A percentile compares a stretch with the other conserved stretches of the same genome.
Evolutionary conservation across 2,329 filamentous ascomycete genomes (phyloP).

Genomic region (Metarhizium rileyi): DNA sequence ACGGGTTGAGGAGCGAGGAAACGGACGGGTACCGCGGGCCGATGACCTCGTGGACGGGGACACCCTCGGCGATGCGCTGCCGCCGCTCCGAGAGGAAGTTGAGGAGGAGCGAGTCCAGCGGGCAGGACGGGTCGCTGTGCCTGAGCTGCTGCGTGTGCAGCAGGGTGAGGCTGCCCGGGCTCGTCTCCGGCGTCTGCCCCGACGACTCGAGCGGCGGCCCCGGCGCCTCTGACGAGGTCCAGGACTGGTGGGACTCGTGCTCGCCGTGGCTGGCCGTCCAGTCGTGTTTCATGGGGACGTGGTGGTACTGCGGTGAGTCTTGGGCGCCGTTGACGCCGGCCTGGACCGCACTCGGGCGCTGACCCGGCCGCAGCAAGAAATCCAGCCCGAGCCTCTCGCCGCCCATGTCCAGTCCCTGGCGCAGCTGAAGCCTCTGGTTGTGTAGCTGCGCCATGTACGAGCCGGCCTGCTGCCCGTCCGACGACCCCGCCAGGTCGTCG

Average conservation of each 20-base stretch:
- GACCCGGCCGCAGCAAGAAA: conserved; percentile 48
- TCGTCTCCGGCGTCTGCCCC: conserved; percentile 1
- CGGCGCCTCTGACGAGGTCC: neutral
- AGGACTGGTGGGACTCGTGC: conserved; percentile 8
- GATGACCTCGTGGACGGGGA: conserved; percentile 53
- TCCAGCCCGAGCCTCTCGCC: conserved; percentile 62
- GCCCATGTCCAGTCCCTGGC: conserved; percentile 49
- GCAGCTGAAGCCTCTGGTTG: conserved; percentile 39
- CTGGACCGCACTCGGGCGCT: conserved; percentile 40
- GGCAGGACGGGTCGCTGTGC: conserved; percentile 61
- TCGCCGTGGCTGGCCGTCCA: conserved; percentile 23
- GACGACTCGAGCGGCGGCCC: neutral
- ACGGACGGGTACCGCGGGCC: conserved; percentile 75
- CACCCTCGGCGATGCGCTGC: conserved; percentile 55
- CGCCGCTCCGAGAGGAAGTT: conserved; percentile 66
- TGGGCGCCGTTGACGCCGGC: conserved; percentile 39
- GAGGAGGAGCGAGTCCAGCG: conserved; percentile 68
- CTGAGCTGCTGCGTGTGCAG: conserved; percentile 32
- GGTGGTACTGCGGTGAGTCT: conserved; percentile 33
- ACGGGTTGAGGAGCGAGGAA: conserved; percentile 65
- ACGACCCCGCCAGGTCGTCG: neutral
- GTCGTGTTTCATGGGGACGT: conserved; percentile 42
- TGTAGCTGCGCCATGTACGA: conserved; percentile 20
- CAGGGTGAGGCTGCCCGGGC: conserved; percentile 8
- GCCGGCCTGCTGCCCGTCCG: neutral